Evolutionary conservation across 2,329 filamentous ascomycete genomes (phyloP).

Genomic region (Hypomyces rosellus): DNA sequence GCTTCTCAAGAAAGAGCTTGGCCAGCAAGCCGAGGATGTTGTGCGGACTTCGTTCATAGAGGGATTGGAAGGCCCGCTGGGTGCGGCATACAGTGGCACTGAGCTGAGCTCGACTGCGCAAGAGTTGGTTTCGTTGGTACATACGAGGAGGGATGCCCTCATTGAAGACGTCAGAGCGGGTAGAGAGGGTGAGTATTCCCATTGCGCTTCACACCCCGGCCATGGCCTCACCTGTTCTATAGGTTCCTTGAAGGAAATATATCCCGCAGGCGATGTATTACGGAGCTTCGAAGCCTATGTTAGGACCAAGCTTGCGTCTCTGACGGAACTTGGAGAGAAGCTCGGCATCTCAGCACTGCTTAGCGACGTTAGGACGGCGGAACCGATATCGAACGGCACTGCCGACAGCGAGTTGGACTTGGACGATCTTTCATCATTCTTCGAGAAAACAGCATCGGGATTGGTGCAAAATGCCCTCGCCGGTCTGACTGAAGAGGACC

Average conservation of each 20-base stretch:
- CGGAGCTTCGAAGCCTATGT: slow-evolving; percentile 28
- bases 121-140: slow-evolving; percentile 27
- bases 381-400: slow-evolving; percentile 19
- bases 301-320: slow-evolving; percentile 27
- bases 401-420: slow-evolving; percentile 30
- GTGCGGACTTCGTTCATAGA: slow-evolving; percentile 51
- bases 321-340: slow-evolving; percentile 27
- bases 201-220: background rate
- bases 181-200: slow-evolving; percentile 13
- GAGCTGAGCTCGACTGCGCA: slow-evolving; percentile 30
- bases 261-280: slow-evolving; percentile 34
- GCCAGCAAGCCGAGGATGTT: slow-evolving; percentile 43
- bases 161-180: slow-evolving; percentile 20
- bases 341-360: slow-evolving; percentile 31
- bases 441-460: slow-evolving; percentile 36
- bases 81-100: slow-evolving; percentile 24
- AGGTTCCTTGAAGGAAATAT: slow-evolving; percentile 30
- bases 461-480: slow-evolving; percentile 36
- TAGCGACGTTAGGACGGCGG: slow-evolving; percentile 21
- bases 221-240: background rate
- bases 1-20: slow-evolving; percentile 44
- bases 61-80: slow-evolving; percentile 46
- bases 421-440: slow-evolving; percentile 36
- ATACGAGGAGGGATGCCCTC: slow-evolving; percentile 28
- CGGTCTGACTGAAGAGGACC: slow-evolving; percentile 26